phyloP scores from a whole-genome alignment of 257 asterid species.

The Primulina eburnea region DNA sequence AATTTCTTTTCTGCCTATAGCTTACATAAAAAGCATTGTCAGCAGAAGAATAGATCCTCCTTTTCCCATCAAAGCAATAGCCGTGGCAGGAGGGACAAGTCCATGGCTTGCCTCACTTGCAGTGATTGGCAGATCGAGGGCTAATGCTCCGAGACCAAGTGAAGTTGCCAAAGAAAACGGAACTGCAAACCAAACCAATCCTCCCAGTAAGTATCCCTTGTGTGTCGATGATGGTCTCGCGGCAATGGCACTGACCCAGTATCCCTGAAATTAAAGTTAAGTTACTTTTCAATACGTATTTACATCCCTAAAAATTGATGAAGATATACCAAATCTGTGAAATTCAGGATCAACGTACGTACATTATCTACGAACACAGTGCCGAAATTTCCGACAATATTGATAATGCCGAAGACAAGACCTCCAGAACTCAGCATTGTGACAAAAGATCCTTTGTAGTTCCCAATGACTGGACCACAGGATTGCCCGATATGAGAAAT shows the following conservation, averaged over 20 bases:
- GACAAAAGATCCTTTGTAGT: slow-evolving; percentile 72
- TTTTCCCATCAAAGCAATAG: slow-evolving; percentile 91
- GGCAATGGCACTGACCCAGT: slow-evolving; percentile 95
- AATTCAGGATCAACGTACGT: slow-evolving; percentile 23
- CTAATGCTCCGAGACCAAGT: slow-evolving; percentile 87
- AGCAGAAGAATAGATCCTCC: slow-evolving; percentile 91
- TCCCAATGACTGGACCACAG: slow-evolving; percentile 79
- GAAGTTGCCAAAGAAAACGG: slow-evolving; percentile 93
- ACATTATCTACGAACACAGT: slow-evolving; percentile 92
- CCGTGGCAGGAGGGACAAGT: slow-evolving; percentile 92
- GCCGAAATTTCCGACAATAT: slow-evolving; percentile 88
- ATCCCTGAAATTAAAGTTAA: slow-evolving; percentile 45
- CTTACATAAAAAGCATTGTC: slow-evolving; percentile 93
- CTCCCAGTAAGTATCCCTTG: slow-evolving; percentile 85
- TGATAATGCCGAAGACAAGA: slow-evolving; percentile 81
- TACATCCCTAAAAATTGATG: not conserved
- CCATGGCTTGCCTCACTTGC: slow-evolving; percentile 84
- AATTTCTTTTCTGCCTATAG: not conserved
- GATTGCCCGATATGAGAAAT: slow-evolving; percentile 63
- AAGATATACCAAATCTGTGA: not conserved
- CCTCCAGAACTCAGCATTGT: slow-evolving; percentile 96
- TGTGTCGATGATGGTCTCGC: slow-evolving; percentile 97
- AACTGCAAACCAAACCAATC: slow-evolving; percentile 93
- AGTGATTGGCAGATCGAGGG: slow-evolving; percentile 81
- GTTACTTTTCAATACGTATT: not conserved